Evolutionary conservation across 257 asterid species (phyloP).

Genomic region (Penstemon davidsonii): DNA sequence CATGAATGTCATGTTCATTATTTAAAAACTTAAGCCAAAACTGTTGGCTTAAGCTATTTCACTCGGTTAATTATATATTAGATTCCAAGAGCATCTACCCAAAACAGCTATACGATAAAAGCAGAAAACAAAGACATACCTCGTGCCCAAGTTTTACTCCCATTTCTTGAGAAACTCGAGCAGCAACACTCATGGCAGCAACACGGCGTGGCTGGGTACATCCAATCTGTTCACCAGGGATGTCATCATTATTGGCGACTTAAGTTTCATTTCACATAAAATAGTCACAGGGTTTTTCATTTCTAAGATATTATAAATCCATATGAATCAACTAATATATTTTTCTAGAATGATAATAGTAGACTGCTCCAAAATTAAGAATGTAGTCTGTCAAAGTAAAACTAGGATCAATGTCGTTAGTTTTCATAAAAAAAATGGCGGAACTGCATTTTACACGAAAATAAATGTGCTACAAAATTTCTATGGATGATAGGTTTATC

Average conservation of each 20-base stretch:
- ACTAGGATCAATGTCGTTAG: not conserved
- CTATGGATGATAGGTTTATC: not conserved
- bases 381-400: slow-evolving; percentile 3
- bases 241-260: slow-evolving; percentile 13
- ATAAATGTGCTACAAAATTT: not conserved
- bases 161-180: slow-evolving; percentile 97
- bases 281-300: not conserved
- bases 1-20: not conserved
- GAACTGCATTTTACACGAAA: slow-evolving; percentile 6
- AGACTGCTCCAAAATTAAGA: not conserved
- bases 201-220: slow-evolving; percentile 98
- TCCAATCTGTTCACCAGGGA: slow-evolving; percentile 60
- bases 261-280: slow-evolving; percentile 12
- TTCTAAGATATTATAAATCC: slow-evolving; percentile 7
- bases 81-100: slow-evolving; percentile 18
- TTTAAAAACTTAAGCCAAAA: slow-evolving; percentile 14
- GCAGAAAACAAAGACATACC: slow-evolving; percentile 46
- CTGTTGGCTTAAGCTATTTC: not conserved
- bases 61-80: not conserved
- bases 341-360: not conserved
- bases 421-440: not conserved
- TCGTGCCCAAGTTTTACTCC: slow-evolving; percentile 99
- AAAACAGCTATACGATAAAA: slow-evolving; percentile 16
- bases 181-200: slow-evolving; percentile 99
- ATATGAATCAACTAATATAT: slow-evolving; percentile 9